Evolutionary conservation across 108 stramenopile species (phyloP).

Genomic region (Skeletonema grethae): DNA sequence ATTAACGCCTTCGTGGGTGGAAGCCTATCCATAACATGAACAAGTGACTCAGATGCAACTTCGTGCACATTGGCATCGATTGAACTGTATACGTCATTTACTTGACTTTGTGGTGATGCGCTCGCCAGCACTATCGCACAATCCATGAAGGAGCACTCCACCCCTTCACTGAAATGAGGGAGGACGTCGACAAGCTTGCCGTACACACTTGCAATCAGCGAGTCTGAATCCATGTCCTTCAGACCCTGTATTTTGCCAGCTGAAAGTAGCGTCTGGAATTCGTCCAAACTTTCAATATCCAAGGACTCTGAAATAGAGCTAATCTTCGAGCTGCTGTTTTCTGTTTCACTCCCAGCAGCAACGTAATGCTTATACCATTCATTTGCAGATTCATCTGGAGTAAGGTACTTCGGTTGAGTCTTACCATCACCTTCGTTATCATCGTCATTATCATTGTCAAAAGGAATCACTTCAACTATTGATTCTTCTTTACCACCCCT

Average conservation of each 20-base stretch:
- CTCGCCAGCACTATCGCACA: constrained; percentile 55
- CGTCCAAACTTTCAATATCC: constrained; percentile 34
- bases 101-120: constrained; percentile 16
- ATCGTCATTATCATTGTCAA: constrained; percentile 18
- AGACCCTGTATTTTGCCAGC: constrained; percentile 51
- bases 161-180: constrained; percentile 49
- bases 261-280: constrained; percentile 50
- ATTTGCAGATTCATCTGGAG: constrained; percentile 68
- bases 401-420: constrained; percentile 22
- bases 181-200: constrained; percentile 60
- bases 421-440: constrained; percentile 25
- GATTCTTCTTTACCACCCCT: constrained; percentile 88
- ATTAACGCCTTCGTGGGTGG: constrained; percentile 65
- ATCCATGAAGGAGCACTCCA: constrained; percentile 59
- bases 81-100: constrained; percentile 13
- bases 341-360: constrained; percentile 8
- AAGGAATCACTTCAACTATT: constrained; percentile 65
- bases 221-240: constrained; percentile 57
- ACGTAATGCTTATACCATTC: constrained; percentile 57
- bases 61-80: constrained; percentile 58
- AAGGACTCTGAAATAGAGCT: constrained; percentile 18
- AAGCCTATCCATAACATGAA: constrained; percentile 22
- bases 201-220: constrained; percentile 49
- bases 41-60: constrained; percentile 41
- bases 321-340: neutral